Evolutionary conservation across 148 eudicot species (phyloP), one percentile per base, ranked within the genome.

Genomic region (Fagopyrum esculentum): DNA sequence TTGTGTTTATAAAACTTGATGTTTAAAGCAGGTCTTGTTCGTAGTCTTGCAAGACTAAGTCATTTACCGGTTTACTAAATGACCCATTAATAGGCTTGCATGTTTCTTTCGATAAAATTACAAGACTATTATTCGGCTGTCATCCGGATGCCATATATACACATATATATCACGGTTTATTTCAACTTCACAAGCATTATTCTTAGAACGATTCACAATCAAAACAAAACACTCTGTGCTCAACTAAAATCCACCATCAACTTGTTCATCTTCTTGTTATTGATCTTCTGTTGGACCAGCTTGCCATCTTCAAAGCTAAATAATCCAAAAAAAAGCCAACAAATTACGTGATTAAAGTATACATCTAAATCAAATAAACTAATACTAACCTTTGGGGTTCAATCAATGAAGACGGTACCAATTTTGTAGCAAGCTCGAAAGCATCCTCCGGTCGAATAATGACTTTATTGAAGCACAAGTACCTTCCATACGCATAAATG

Each of bases 401-500:
- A 11, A 51, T 76, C 1, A 86, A 50, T 0, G 76, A 47, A 0
- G 81, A 77, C 0, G 92, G 89, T 6, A 77, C 19, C 45, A 91
- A 64, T 60, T 56, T 50, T 70, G 78, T 80, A 52, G 91, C 87
- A 9, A 91, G 84, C 50, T 82, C 71, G 51, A 88, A 30, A 0
- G 88, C 87, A 52, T 84, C 83, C 49, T 83, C 85, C 0, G 86
- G 77, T 4, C 69, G 75, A 57, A 81, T 87, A 61, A 90, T 77
- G 48, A 87, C 87, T 1, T 78, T 84, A 78, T 85, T 82, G 75
- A 90, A 90, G 74, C 92, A 90, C 50, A 90, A 73, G 17, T 90
- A 90, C 0, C 96, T 84, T 30, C 96, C 96, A 69, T 80, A 83
- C 7, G 90, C 63, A 5, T 89, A 82, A 26, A 77, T 76, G 15